Evolutionary conservation across 345 rosid species (phyloP), one percentile per base, ranked within the genome.

Genomic region (Heritiera fomes): DNA sequence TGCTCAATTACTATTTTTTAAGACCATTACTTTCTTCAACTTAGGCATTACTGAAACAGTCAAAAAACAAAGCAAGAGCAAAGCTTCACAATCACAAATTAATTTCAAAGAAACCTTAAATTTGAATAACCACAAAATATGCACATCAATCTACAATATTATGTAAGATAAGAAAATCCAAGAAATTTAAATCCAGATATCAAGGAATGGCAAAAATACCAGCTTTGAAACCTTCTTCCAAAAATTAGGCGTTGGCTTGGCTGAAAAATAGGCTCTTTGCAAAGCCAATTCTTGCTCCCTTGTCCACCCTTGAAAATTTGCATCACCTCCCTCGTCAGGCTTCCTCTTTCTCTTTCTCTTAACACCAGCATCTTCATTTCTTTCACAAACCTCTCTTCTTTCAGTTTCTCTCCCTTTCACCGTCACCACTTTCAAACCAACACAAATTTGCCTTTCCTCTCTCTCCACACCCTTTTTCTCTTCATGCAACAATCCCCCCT

Each of bases 151-250:
- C 55, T 68, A 68, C 53, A 45, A 28, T 7, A 52, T 52, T 41
- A 55, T 45, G 41, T 13, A 9, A 41, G n/a, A 15, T 7, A 45
- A 65, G 53, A 47, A 68, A 68, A 7, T 1, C 7, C 32, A 67
- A 63, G 2, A 67, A 30, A 68, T 28, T 38, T 62, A 32, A 58
- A 10, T 13, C 43, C 34, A 77, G 70, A 58, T 79, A 64, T n/a
- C 58, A 28, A 43, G 47, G 34, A 70, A 43, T 12, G 62, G 69
- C 4, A 77, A 56, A 70, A 12, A 11, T 85, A 90, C 97, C 97
- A 90, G 79, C 87, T 89, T 91, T 12, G 96, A 81, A 75, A 93
- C 94, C 65, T 87, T 88, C 83, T 89, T 93, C 97, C 97, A 93
- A 86, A 93, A 93, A 77, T 78, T 65, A 13, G 97, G 97, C 3